A percentile compares a stretch with the other conserved stretches of the same genome.
Evolutionary conservation across 805 yeast species (phyloP).

Genomic region (Pichia californica): DNA sequence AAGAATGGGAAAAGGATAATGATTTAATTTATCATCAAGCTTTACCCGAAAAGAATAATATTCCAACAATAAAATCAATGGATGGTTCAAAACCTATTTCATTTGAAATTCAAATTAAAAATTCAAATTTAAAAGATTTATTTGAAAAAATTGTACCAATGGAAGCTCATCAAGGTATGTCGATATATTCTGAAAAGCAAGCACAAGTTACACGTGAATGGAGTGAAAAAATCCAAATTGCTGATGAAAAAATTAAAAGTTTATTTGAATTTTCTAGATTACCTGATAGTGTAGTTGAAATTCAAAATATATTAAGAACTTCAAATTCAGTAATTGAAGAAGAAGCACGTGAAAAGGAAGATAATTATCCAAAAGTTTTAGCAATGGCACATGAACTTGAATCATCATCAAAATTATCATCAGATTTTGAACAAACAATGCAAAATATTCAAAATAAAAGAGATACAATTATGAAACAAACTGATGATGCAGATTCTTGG

Average conservation of each 20-base stretch:
- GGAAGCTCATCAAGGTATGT: constrained; percentile 78
- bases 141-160: constrained; percentile 80
- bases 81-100: constrained; percentile 61
- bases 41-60: constrained; percentile 53
- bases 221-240: constrained; percentile 66
- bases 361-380: constrained; percentile 34
- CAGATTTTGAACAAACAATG: constrained; percentile 1
- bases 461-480: neutral
- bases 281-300: constrained; percentile 55
- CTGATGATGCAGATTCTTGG: constrained; percentile 7
- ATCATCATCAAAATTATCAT: neutral
- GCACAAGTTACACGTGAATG: constrained; percentile 70
- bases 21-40: constrained; percentile 82
- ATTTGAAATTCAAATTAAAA: constrained; percentile 43
- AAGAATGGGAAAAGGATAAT: constrained; percentile 64
- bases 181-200: constrained; percentile 85
- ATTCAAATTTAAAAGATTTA: constrained; percentile 46
- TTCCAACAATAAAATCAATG: constrained; percentile 62
- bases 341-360: constrained; percentile 22
- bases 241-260: constrained; percentile 72
- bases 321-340: constrained; percentile 6
- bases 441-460: neutral
- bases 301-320: constrained; percentile 33
- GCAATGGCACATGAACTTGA: constrained; percentile 33
- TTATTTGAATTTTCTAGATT: constrained; percentile 75